Evolutionary conservation across 2,329 filamentous ascomycete genomes (phyloP).

Genomic region (Monascus ruber): DNA sequence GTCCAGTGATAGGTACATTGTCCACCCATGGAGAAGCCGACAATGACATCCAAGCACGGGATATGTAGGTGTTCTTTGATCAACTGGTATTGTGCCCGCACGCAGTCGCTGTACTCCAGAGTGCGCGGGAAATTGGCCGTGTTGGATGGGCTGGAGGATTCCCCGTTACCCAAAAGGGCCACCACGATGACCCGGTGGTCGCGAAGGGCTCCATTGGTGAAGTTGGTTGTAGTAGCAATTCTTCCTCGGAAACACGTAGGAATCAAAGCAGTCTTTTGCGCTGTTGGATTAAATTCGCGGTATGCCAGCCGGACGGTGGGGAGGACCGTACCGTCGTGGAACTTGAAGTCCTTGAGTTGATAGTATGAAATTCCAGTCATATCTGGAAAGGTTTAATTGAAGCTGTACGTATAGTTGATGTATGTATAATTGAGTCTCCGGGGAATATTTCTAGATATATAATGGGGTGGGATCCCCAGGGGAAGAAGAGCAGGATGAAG

Average conservation of each 20-base stretch:
- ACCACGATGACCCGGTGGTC: constrained; percentile 36
- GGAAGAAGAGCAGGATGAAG: no score
- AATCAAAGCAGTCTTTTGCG: constrained; percentile 34
- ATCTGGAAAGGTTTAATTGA: constrained; percentile 5
- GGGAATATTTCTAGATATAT: no score
- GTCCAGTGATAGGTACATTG: constrained; percentile 40
- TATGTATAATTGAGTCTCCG: no score
- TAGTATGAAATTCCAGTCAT: constrained; percentile 20
- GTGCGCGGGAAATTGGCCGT: constrained; percentile 26
- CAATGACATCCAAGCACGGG: constrained; percentile 26
- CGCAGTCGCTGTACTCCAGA: constrained; percentile 34
- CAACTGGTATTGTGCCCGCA: constrained; percentile 32
- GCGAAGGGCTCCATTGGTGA: constrained; percentile 30
- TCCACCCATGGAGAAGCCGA: constrained; percentile 42
- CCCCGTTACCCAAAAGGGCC: constrained; percentile 39
- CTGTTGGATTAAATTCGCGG: constrained; percentile 29
- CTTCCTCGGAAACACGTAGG: constrained; percentile 46
- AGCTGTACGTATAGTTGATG: not conserved
- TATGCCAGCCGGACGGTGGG: constrained; percentile 28
- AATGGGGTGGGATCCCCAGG: no score
- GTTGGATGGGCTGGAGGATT: constrained; percentile 39
- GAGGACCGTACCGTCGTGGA: constrained; percentile 23
- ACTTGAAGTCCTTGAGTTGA: constrained; percentile 27
- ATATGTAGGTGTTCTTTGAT: constrained; percentile 26
- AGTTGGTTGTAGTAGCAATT: constrained; percentile 40